phyloP scores from a whole-genome alignment of 805 yeast species.

The Suhomyces prunicola region DNA sequence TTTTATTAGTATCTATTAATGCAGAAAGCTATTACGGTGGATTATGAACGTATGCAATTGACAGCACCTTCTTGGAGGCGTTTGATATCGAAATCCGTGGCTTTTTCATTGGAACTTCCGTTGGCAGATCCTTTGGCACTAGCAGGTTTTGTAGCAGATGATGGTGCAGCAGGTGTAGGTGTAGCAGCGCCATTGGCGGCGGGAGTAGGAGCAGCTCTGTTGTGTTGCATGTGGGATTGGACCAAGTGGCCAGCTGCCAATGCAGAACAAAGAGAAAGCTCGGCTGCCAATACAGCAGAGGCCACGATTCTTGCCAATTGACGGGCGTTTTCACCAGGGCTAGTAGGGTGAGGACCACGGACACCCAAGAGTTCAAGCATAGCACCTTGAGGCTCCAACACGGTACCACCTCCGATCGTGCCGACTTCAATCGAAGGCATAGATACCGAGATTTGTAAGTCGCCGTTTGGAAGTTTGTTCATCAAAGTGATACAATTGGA shows the following conservation, averaged over 20 bases:
- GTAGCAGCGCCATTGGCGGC: constrained; percentile 23
- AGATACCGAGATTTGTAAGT: constrained; percentile 88
- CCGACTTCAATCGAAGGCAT: constrained; percentile 99
- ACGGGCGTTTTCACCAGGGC: constrained; percentile 93
- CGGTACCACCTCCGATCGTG: constrained; percentile 98
- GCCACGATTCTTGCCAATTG: constrained; percentile 92
- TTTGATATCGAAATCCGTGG: constrained; percentile 21
- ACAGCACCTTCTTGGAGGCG: constrained; percentile 70
- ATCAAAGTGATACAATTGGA: constrained; percentile 96
- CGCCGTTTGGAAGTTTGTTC: constrained; percentile 72
- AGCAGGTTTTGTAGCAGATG: background rate
- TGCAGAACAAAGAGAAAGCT: constrained; percentile 90
- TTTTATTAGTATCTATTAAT: constrained; percentile 1
- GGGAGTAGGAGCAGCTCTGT: constrained; percentile 60
- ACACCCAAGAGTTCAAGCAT: constrained; percentile 94
- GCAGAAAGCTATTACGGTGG: background rate
- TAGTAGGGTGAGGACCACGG: constrained; percentile 90
- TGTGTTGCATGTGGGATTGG: constrained; percentile 94
- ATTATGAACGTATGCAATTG: constrained; percentile 64
- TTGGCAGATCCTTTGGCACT: background rate
- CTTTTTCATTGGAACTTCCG: constrained; percentile 1
- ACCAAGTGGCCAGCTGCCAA: constrained; percentile 98
- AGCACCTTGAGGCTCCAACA: constrained; percentile 93
- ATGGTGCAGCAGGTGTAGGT: constrained; percentile 11
- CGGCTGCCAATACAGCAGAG: constrained; percentile 93